phyloP scores from a whole-genome alignment of 1,284 basidiomycete genomes.

The Leucoagaricus sp. region DNA sequence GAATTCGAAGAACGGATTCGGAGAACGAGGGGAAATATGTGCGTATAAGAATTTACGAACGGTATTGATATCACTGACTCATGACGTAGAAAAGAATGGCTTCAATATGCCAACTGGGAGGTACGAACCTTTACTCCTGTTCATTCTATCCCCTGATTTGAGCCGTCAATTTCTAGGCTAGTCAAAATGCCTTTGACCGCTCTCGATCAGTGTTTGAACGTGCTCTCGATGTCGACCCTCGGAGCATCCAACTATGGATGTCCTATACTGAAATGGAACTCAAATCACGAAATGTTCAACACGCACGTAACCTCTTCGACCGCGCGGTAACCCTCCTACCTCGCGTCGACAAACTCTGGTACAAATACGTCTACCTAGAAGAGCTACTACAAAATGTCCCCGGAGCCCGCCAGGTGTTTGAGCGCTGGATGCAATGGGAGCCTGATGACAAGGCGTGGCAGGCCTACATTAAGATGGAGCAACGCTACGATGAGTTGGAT shows the following conservation, averaged over 20 bases:
- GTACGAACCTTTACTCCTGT: slow-evolving; percentile 33
- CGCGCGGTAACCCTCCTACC: slow-evolving; percentile 95
- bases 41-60: slow-evolving; percentile 25
- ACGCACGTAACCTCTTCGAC: slow-evolving; percentile 96
- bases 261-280: slow-evolving; percentile 99
- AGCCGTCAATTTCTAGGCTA: slow-evolving; percentile 56
- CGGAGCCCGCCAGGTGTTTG: slow-evolving; percentile 96
- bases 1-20: slow-evolving; percentile 97
- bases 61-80: slow-evolving; percentile 1
- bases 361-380: slow-evolving; percentile 98
- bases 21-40: slow-evolving; percentile 87
- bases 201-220: slow-evolving; percentile 96
- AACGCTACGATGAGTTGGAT: slow-evolving; percentile 90
- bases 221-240: slow-evolving; percentile 92
- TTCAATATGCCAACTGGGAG: slow-evolving; percentile 85
- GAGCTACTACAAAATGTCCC: slow-evolving; percentile 95
- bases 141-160: slow-evolving; percentile 3
- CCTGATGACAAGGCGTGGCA: slow-evolving; percentile 99
- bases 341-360: slow-evolving; percentile 94
- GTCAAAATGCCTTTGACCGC: slow-evolving; percentile 93
- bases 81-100: slow-evolving; percentile 69
- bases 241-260: slow-evolving; percentile 90
- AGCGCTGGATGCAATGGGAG: slow-evolving; percentile 99
- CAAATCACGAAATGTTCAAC: slow-evolving; percentile 95
- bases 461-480: slow-evolving; percentile 96